Base-by-base conservation (phyloP, 2,329 filamentous ascomycete genomes). In the Paracorniculantispora psalliotae region DNA sequence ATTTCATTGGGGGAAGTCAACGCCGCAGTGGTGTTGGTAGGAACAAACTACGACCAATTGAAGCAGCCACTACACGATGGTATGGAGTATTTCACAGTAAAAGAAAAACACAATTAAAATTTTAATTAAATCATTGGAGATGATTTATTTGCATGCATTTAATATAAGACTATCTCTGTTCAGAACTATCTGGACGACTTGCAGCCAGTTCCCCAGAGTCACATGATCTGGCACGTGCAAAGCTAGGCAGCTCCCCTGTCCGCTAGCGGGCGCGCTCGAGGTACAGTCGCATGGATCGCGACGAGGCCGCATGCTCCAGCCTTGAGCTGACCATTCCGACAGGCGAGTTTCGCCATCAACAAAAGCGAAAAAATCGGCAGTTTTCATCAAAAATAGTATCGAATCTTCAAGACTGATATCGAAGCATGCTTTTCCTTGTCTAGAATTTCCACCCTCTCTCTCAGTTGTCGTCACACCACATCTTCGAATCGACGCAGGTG, bases 181-280 rank as follows among this genome's bases (percentile, higher is more conserved):
- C n/a, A n/a, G n/a, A n/a, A n/a, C n/a, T n/a, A n/a, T n/a, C n/a
- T n/a, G n/a, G 30, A 33, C 30, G 12, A 33, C 30, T 33, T 33
- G 12, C 30, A 33, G 9, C n/a, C 19, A 25, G 12, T 44, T 47
- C 23, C 52, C 41, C 41, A 2, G 10, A 55, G 35, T 57, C 55
- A 57, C 46, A 50, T 57, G 55, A 57, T 26, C 9, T 5, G 33
- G 46, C 55, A 57, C 55, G 55, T 57, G 55, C 53, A 37, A 21
- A 4, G 9, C 44, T 13, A 41, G 39, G 2, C 26, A 19, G 7
- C 26, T 28, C 47, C 37, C 37, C 39, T 35, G 17, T 35, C 4
- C 10, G 30, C 37, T 58, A 51, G 56, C 56, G 56, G 26, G 54
- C 33, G 46, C 23, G 44, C 21, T 47, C 53, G 25, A 2, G 15